These are phyloP conservation scores for Camellia oleifera DNA, from an alignment of 179 eudicot genomes.

Conservation along the genomic window DNA sequence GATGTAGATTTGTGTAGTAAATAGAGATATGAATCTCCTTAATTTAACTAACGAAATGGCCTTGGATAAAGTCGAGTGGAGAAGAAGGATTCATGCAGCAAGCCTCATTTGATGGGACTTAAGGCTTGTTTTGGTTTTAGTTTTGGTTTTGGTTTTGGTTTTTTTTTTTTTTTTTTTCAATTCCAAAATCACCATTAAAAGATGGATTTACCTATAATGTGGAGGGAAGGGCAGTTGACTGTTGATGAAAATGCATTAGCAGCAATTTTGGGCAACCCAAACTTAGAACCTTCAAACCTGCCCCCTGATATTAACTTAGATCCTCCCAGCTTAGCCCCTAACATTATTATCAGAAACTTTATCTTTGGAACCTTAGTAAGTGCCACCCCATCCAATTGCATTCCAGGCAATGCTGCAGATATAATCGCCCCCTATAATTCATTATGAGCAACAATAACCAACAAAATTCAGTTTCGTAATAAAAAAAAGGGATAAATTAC, in stretches of 20 bases:
- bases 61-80: too few species aligned
- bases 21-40: too few species aligned
- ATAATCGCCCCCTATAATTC: conserved; percentile 15
- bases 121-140: too few species aligned
- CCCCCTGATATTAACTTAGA: conserved; percentile 21
- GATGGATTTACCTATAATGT: conserved; percentile 25
- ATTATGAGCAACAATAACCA: neutral
- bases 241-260: conserved; percentile 26
- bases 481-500: neutral
- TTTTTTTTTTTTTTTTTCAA: too few species aligned
- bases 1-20: too few species aligned
- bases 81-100: too few species aligned
- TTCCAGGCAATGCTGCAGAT: conserved; percentile 20
- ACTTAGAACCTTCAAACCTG: conserved; percentile 19
- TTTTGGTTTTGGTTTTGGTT: too few species aligned
- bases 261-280: conserved; percentile 22
- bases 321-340: conserved; percentile 27
- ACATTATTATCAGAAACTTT: conserved; percentile 26
- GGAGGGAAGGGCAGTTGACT: conserved; percentile 29
- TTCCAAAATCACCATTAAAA: neutral
- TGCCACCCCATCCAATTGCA: conserved; percentile 27
- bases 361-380: conserved; percentile 27
- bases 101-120: too few species aligned
- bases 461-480: neutral
- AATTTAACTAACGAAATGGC: too few species aligned